Base-by-base conservation (phyloP, 2,329 filamentous ascomycete genomes). In the Reticulascus tulasneorum region DNA sequence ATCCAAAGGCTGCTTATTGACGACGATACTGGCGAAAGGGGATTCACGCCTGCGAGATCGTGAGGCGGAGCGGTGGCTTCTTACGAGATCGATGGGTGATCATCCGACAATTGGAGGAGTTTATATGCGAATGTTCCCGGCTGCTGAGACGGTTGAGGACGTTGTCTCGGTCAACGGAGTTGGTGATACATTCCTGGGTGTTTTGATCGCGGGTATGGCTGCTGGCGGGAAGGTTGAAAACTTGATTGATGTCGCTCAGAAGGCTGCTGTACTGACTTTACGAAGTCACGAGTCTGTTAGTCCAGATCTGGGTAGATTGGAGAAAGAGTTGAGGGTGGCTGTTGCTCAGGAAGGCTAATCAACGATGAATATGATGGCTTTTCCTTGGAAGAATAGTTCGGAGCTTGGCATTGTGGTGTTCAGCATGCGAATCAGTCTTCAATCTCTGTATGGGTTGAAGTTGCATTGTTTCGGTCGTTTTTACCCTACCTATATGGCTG, bases 121-220 rank as follows among this genome's bases (percentile, higher is more conserved):
- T 4, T 96, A 96, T 53, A 89, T 96, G 82, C 59, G 76, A 22
- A 47, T 77, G 15, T 86, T 87, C 56, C 78, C 85, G 0, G 69
- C 84, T 0, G 76, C 75, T 1, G 79, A 85, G 54, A 63, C 67
- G 12, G 24, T 33, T 2, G 63, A 74, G 15, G 79, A 93, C 18
- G 71, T 94, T 2, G 79, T 91, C 2, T 95, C 88, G 29, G 91
- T 97, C 9, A 97, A 97, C 56, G 93, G 91, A 1, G 89, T 88
- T 3, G 93, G 93, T 0, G 93, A 98, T 61, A 96, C 93, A 0
- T 90, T 97, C 57, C 69, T 94, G 8, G 93, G 91, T 0, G 84
- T 89, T 11, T 50, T 96, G 37, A 67, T 95, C n/a, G 84, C 88
- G 2, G 87, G 86, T 0, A 57, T 97, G 47, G 80, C 81, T 0